phyloP scores from a whole-genome alignment of 805 yeast genomes.

The Wickerhamiella vanderwaltii region DNA sequence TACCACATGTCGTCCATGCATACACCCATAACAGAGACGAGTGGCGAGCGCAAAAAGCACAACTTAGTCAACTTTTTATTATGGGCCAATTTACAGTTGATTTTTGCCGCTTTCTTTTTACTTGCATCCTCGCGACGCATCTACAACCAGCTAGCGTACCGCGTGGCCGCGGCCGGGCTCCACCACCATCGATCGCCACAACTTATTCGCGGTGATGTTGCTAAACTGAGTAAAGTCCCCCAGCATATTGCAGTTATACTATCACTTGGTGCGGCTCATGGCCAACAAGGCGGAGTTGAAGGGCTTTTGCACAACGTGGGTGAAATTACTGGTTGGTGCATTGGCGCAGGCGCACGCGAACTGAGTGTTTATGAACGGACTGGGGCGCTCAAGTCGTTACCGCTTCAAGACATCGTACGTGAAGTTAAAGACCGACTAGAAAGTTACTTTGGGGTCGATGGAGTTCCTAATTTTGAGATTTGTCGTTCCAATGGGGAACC shows the following conservation, averaged over 20 bases:
- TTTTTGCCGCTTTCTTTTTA: background rate
- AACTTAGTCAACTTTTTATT: too few relatives aligned
- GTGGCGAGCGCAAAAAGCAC: too few relatives aligned
- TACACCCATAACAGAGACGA: too few relatives aligned
- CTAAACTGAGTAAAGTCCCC: slow-evolving; percentile 63
- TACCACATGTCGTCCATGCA: too few relatives aligned
- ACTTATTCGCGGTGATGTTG: slow-evolving; percentile 72
- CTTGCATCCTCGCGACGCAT: background rate
- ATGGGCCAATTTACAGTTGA: too few relatives aligned
- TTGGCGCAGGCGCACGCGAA: slow-evolving; percentile 92
- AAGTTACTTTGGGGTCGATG: slow-evolving; percentile 60
- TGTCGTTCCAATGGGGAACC: slow-evolving; percentile 4
- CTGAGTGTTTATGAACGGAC: slow-evolving; percentile 93
- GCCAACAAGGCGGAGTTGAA: slow-evolving; percentile 79
- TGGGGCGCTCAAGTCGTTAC: slow-evolving; percentile 32
- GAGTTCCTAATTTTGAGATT: slow-evolving; percentile 36
- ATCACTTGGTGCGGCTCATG: slow-evolving; percentile 58
- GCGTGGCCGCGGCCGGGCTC: slow-evolving; percentile 15
- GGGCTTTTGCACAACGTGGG: slow-evolving; percentile 68
- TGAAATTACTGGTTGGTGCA: slow-evolving; percentile 74
- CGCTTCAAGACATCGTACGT: slow-evolving; percentile 34
- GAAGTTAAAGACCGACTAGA: slow-evolving; percentile 48
- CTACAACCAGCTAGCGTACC: slow-evolving; percentile 16
- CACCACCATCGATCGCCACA: slow-evolving; percentile 48
- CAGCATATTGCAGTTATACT: slow-evolving; percentile 63